Evolutionary conservation across 225 moss, liverwort and hornwort genomes (phyloP).

Genomic region (Marchantia polymorpha): DNA sequence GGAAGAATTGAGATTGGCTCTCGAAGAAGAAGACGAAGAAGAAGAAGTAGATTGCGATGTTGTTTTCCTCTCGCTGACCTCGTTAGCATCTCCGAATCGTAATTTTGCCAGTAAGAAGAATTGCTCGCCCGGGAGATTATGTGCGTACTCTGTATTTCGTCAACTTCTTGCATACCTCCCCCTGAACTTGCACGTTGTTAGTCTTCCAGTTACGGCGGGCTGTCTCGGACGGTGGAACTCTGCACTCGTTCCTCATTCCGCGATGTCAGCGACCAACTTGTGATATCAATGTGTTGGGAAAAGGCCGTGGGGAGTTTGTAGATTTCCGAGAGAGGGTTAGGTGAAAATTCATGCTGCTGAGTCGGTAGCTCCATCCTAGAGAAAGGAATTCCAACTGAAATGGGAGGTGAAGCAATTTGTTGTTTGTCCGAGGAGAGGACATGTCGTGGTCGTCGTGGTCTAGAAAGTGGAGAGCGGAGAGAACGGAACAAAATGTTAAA

Average conservation of each 20-base stretch:
- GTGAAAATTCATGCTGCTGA: conserved; percentile 17
- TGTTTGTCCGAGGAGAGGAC: conserved; percentile 15
- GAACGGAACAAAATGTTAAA: conserved; percentile 32
- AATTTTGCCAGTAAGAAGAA: not conserved
- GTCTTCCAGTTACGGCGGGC: not conserved
- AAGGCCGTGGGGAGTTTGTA: not conserved
- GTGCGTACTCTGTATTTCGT: not conserved
- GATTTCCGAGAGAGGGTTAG: not conserved
- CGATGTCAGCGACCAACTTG: not conserved
- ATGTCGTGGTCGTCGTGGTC: conserved; percentile 11
- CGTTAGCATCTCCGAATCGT: not conserved
- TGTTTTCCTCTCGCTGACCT: conserved; percentile 16
- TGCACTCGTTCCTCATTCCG: conserved; percentile 1
- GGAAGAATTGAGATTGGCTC: not conserved
- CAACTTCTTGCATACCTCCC: not conserved
- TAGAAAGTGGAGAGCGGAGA: conserved; percentile 19
- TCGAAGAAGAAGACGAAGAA: not conserved
- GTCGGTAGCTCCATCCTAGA: not conserved
- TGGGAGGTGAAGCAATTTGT: conserved; percentile 19
- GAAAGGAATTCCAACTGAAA: conserved; percentile 14
- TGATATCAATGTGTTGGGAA: not conserved
- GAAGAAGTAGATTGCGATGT: not conserved
- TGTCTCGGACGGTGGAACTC: conserved; percentile 2
- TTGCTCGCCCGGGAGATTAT: conserved; percentile 6
- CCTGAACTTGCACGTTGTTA: not conserved